Evolutionary conservation across 176 grass and related monocot genomes (phyloP).

Genomic region (Ananas comosus): DNA sequence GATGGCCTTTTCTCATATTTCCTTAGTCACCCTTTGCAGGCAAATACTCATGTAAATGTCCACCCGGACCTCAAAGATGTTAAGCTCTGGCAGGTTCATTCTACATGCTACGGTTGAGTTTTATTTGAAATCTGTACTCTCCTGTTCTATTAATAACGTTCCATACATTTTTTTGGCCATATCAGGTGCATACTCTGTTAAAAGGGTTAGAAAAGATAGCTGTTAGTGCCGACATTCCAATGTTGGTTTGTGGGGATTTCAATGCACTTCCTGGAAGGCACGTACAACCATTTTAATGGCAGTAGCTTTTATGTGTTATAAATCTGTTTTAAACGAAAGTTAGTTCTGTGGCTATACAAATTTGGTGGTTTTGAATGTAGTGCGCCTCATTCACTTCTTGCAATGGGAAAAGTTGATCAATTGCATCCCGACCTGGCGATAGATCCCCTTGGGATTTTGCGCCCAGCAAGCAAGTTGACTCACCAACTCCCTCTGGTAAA

Average conservation of each 20-base stretch:
- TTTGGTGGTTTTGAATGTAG: constrained; percentile 36
- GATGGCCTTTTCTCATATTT: constrained; percentile 11
- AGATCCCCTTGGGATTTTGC: constrained; percentile 86
- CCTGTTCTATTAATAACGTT: constrained; percentile 6
- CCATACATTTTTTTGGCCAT: constrained; percentile 14
- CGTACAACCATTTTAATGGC: constrained; percentile 7
- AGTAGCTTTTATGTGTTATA: constrained; percentile 7
- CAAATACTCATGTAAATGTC: constrained; percentile 98
- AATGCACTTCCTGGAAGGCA: constrained; percentile 87
- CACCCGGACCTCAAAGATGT: constrained; percentile 96
- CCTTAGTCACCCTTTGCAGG: constrained; percentile 45
- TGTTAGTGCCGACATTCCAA: constrained; percentile 97
- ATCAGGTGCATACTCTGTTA: constrained; percentile 87
- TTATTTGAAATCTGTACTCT: constrained; percentile 7
- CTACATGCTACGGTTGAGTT: constrained; percentile 13
- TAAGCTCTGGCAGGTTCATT: constrained; percentile 88
- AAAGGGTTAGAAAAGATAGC: constrained; percentile 99
- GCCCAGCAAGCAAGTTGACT: constrained; percentile 70
- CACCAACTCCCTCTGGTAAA: constrained; percentile 96
- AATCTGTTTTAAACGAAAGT: neutral
- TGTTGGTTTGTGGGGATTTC: constrained; percentile 99
- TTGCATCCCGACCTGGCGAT: constrained; percentile 88
- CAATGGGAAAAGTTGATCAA: constrained; percentile 84
- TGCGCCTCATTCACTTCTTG: constrained; percentile 85
- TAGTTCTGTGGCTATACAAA: too few relatives aligned